phyloP scores from a whole-genome alignment of 495 filamentous ascomycete genomes.

The Lasiosphaeria hispida region DNA sequence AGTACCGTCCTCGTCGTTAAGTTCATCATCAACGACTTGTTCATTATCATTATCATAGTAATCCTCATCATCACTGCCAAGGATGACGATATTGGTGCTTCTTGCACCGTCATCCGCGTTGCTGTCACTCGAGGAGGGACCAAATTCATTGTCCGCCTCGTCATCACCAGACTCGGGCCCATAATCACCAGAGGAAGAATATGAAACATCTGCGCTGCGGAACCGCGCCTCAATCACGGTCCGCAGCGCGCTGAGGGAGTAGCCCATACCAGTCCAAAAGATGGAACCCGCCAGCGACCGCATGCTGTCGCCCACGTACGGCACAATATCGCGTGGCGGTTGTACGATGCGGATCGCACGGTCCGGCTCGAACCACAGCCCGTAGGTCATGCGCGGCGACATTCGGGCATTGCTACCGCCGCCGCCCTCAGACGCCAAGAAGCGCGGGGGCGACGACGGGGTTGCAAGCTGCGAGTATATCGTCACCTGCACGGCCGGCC shows the following conservation, averaged over 20 bases:
- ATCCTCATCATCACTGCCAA: too few species aligned
- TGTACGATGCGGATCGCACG: conserved; percentile 11
- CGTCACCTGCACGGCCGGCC: too few species aligned
- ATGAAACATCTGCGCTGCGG: background rate
- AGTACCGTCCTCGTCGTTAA: too few species aligned
- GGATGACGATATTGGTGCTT: too few species aligned
- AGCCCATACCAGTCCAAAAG: conserved; percentile 15
- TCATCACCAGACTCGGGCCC: background rate
- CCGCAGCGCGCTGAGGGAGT: conserved; percentile 1
- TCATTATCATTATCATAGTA: too few species aligned
- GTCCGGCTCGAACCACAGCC: conserved; percentile 20
- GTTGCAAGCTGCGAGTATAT: conserved; percentile 3
- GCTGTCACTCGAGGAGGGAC: too few species aligned
- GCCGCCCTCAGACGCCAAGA: background rate
- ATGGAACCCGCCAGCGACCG: conserved; percentile 12
- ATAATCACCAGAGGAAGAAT: background rate
- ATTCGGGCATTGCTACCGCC: background rate
- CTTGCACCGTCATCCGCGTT: too few species aligned
- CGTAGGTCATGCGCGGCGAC: conserved; percentile 16
- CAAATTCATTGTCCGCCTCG: background rate
- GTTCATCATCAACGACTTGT: too few species aligned
- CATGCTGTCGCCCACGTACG: conserved; percentile 15
- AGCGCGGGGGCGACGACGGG: background rate
- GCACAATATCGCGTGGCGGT: conserved; percentile 14
- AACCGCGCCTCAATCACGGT: conserved; percentile 2